phyloP scores from a whole-genome alignment of 148 eudicot species.

The Polygonum aviculare region DNA sequence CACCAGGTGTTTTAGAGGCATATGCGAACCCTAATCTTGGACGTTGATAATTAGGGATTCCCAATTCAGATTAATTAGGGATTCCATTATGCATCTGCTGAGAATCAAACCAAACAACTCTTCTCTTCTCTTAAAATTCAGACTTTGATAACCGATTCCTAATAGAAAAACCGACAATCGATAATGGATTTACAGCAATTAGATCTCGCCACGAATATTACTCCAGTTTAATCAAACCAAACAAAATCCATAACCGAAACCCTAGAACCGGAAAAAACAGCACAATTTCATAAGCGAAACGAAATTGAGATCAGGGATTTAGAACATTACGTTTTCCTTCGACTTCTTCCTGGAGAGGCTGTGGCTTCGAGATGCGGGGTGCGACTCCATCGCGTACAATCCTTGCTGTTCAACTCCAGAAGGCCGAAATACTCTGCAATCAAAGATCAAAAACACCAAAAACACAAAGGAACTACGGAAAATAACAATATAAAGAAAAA shows the following conservation, averaged over 20 bases:
- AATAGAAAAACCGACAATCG: not conserved
- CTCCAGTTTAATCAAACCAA: not conserved
- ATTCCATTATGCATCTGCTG: not conserved
- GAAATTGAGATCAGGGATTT: not conserved
- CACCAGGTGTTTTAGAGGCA: not conserved
- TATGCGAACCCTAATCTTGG: not conserved
- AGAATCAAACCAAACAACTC: not conserved
- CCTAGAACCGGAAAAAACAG: not conserved
- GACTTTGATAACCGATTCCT: not conserved
- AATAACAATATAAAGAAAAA: not conserved
- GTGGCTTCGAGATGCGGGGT: not conserved
- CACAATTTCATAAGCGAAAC: not conserved
- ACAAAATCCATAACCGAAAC: not conserved
- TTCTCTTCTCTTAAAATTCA: not conserved
- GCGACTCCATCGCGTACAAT: not conserved
- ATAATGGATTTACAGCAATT: not conserved
- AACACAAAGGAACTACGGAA: not conserved
- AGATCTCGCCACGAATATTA: not conserved
- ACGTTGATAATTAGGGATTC: not conserved
- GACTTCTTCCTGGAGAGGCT: not conserved
- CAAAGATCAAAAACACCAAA: not conserved
- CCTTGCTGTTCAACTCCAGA: not conserved
- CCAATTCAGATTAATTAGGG: not conserved
- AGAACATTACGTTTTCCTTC: not conserved
- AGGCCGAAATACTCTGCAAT: not conserved